Percentiles rank a stretch among this genome's conserved stretches.
These are phyloP conservation scores for Fragaria vesca DNA, from an alignment of 306 rosid species.

Conservation along the genomic window DNA sequence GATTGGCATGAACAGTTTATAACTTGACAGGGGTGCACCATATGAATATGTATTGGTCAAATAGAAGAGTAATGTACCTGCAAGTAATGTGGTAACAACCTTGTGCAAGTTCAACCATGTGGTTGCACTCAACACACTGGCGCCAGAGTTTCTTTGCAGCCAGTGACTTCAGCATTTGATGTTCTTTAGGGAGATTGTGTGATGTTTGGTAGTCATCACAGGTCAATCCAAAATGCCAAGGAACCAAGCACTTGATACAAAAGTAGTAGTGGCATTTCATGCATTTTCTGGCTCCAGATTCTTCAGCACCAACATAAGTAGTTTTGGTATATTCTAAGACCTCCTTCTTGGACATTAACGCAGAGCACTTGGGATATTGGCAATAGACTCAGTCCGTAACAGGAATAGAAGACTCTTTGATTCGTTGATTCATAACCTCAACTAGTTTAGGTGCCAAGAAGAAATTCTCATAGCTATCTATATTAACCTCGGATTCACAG, in stretches of 20 bases:
- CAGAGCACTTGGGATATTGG: constrained; percentile 68
- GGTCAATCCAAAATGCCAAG: constrained; percentile 64
- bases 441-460: constrained; percentile 50
- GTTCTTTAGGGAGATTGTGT: constrained; percentile 42
- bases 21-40: too few species aligned
- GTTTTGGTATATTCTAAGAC: constrained; percentile 49
- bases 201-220: constrained; percentile 42
- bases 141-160: constrained; percentile 65
- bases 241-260: constrained; percentile 69
- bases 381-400: constrained; percentile 58
- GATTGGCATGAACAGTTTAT: too few species aligned
- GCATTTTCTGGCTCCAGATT: constrained; percentile 52
- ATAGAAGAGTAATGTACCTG: constrained; percentile 47
- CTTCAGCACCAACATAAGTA: constrained; percentile 18
- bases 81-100: constrained; percentile 92
- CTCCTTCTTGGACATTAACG: constrained; percentile 55
- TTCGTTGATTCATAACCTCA: constrained; percentile 48
- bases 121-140: constrained; percentile 66
- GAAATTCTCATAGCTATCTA: constrained; percentile 60
- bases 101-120: constrained; percentile 78
- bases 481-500: constrained; percentile 49
- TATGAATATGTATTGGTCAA: not conserved
- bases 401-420: constrained; percentile 65
- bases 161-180: constrained; percentile 55
- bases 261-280: constrained; percentile 64